phyloP scores from a whole-genome alignment of 2,329 filamentous ascomycete species.

The Phyllosticta citrichinensis region DNA sequence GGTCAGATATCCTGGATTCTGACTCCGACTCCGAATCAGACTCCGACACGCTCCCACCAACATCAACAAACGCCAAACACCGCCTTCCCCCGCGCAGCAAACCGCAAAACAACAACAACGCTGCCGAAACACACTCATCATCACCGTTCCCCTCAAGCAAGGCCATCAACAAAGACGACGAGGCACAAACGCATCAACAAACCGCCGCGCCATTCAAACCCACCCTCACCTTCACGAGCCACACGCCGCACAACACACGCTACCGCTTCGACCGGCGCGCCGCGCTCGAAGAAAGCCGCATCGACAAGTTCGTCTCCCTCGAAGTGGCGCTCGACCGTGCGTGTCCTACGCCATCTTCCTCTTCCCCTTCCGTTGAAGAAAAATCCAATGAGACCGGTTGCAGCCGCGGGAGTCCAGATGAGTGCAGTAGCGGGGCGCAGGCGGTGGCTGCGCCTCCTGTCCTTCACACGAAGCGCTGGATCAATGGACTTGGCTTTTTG shows the following conservation, averaged over 20 bases:
- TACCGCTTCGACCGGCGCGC: background rate
- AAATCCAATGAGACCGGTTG: background rate
- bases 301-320: constrained; percentile 8
- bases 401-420: no score
- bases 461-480: constrained; percentile 1
- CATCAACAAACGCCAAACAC: background rate
- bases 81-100: background rate
- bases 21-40: background rate
- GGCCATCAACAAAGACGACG: no score
- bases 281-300: background rate
- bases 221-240: background rate
- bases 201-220: background rate
- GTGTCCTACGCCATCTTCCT: background rate
- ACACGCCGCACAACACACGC: background rate
- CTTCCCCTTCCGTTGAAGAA: background rate
- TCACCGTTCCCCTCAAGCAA: background rate
- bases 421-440: no score
- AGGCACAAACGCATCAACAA: no score
- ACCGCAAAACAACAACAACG: background rate
- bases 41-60: background rate
- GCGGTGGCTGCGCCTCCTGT: background rate
- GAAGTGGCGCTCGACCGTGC: background rate
- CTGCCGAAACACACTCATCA: background rate
- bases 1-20: no score
- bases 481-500: constrained; percentile 8